Percentiles rank a stretch among this genome's conserved stretches.
These are phyloP conservation scores for Fraxinus floribunda DNA, from an alignment of 305 asterid species.

Conservation along the genomic window DNA sequence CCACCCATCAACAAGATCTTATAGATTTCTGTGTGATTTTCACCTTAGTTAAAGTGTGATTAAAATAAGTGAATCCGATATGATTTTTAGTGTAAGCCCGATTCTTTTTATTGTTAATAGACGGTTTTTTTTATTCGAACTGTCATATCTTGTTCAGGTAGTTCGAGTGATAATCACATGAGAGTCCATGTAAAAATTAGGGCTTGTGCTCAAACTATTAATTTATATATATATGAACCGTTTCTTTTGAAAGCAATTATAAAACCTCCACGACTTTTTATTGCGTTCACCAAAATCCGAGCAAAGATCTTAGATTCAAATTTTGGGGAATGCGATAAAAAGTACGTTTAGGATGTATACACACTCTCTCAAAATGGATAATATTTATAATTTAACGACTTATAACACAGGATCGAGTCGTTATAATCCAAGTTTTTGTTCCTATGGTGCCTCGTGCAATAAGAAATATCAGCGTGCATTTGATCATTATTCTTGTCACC, in stretches of 20 bases:
- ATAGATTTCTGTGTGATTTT: constrained; percentile 30
- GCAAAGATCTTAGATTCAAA: background rate
- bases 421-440: background rate
- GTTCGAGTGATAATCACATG: background rate
- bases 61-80: background rate
- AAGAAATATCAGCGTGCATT: background rate
- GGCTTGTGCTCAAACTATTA: background rate
- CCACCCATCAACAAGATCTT: constrained; percentile 21
- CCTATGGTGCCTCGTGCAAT: background rate
- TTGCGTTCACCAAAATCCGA: background rate
- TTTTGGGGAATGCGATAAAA: background rate
- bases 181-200: background rate
- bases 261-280: background rate
- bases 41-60: background rate
- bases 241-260: too few relatives aligned
- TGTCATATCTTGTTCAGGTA: background rate
- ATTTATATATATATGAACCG: too few relatives aligned
- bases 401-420: background rate
- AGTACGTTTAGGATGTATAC: too few relatives aligned
- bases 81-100: background rate
- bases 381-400: background rate
- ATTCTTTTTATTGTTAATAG: background rate
- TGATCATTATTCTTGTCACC: background rate
- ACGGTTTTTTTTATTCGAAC: background rate
- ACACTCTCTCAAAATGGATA: background rate